These are phyloP conservation scores for Penicillium nordicum DNA, from an alignment of 2,329 filamentous ascomycete species.

Conservation along the genomic window DNA sequence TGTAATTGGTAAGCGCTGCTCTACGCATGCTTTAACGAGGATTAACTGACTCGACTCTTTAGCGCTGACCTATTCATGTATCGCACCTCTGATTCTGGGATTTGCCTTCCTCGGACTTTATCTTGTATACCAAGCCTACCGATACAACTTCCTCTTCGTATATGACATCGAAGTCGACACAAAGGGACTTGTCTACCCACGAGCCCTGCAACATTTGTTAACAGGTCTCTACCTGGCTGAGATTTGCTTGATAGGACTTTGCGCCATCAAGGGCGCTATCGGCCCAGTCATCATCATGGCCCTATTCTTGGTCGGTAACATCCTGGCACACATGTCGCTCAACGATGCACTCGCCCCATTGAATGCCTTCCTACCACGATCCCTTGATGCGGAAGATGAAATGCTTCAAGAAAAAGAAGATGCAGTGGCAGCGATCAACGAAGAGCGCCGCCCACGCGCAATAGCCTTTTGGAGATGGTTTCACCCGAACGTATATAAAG, in stretches of 20 bases:
- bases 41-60: conserved; percentile 6
- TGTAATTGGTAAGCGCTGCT: conserved; percentile 63
- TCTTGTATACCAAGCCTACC: conserved; percentile 80
- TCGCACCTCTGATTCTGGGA: conserved; percentile 77
- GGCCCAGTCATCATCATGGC: conserved; percentile 75
- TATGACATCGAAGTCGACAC: conserved; percentile 78
- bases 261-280: conserved; percentile 62
- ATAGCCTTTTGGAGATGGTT: conserved; percentile 45
- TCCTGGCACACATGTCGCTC: conserved; percentile 65
- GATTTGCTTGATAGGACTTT: conserved; percentile 79
- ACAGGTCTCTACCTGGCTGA: conserved; percentile 81
- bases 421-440: conserved; percentile 20
- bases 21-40: too few relatives aligned
- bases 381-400: conserved; percentile 56
- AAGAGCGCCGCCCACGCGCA: conserved; percentile 21
- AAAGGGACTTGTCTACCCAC: conserved; percentile 82
- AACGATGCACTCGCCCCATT: conserved; percentile 45
- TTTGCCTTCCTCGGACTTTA: conserved; percentile 76
- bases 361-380: conserved; percentile 68
- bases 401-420: conserved; percentile 40
- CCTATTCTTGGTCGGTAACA: conserved; percentile 68
- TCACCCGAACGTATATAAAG: conserved; percentile 70
- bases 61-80: conserved; percentile 82
- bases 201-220: conserved; percentile 78
- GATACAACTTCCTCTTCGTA: conserved; percentile 87